Percentiles rank a stretch among this genome's conserved stretches.
These are phyloP conservation scores for Ensete ventricosum DNA, from an alignment of 176 grass and related monocot species.

Conservation along the genomic window DNA sequence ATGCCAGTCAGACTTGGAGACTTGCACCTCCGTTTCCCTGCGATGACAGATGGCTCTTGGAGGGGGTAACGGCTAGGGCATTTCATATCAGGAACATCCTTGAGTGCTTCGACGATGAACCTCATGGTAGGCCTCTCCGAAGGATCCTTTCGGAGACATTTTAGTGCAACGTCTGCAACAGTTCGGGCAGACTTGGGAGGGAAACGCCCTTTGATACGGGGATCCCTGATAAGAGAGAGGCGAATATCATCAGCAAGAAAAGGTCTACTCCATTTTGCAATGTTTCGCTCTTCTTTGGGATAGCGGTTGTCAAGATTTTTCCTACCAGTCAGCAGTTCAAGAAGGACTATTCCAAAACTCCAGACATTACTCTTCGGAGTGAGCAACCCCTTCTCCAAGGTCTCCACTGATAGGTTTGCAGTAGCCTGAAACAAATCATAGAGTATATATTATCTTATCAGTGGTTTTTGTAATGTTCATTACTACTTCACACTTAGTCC, in stretches of 20 bases:
- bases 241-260: slow-evolving; percentile 82
- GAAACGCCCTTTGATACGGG: slow-evolving; percentile 82
- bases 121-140: slow-evolving; percentile 87
- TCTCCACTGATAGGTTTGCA: slow-evolving; percentile 75
- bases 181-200: slow-evolving; percentile 69
- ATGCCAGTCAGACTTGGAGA: slow-evolving; percentile 77
- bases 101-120: slow-evolving; percentile 48
- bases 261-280: slow-evolving; percentile 80
- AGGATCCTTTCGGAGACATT: slow-evolving; percentile 68
- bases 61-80: slow-evolving; percentile 61
- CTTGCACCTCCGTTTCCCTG: slow-evolving; percentile 76
- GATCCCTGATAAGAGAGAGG: slow-evolving; percentile 86
- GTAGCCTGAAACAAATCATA: slow-evolving; percentile 29
- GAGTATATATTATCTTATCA: not conserved
- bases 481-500: no score
- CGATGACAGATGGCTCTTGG: slow-evolving; percentile 53
- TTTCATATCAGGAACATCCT: slow-evolving; percentile 74
- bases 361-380: slow-evolving; percentile 97
- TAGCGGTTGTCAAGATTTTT: slow-evolving; percentile 60
- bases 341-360: slow-evolving; percentile 82
- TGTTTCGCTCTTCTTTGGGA: slow-evolving; percentile 73
- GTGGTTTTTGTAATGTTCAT: not conserved
- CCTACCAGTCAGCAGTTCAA: slow-evolving; percentile 84
- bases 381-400: slow-evolving; percentile 81
- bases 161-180: slow-evolving; percentile 71